Percentiles rank a stretch among this genome's conserved stretches.
phyloP scores from a whole-genome alignment of 108 stramenopile genomes.

The Aureococcus anophagefferens region DNA sequence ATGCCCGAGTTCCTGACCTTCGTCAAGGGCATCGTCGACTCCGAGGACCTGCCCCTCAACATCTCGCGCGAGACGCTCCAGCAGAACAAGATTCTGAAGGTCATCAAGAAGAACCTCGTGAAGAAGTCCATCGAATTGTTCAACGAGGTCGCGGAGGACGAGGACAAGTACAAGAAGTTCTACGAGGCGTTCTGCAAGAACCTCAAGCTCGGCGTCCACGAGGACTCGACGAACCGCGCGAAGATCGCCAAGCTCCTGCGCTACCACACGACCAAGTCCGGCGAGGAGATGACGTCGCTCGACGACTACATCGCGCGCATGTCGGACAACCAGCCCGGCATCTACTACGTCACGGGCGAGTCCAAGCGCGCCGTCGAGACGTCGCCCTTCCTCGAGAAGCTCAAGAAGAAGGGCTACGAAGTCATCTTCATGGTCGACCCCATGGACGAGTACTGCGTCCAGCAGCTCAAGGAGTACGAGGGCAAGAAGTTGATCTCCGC shows the following conservation, averaged over 20 bases:
- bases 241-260: constrained; percentile 99
- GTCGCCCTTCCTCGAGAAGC: constrained; percentile 98
- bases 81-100: constrained; percentile 99
- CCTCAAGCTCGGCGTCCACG: constrained; percentile 99
- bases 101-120: constrained; percentile 99
- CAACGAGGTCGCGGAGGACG: constrained; percentile 94
- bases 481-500: constrained; percentile 99
- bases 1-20: constrained; percentile 99
- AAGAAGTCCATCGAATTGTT: constrained; percentile 99
- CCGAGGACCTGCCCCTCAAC: constrained; percentile 98
- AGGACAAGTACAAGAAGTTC: constrained; percentile 99
- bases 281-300: constrained; percentile 95
- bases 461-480: constrained; percentile 99
- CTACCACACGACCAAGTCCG: constrained; percentile 96
- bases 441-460: constrained; percentile 99
- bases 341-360: constrained; percentile 99
- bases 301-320: constrained; percentile 98
- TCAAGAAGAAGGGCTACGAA: constrained; percentile 99
- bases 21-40: constrained; percentile 97
- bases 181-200: constrained; percentile 99
- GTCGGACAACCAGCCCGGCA: constrained; percentile 95
- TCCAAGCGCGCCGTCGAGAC: constrained; percentile 96
- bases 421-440: constrained; percentile 99
- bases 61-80: constrained; percentile 99
- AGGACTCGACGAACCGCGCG: constrained; percentile 98